A percentile compares a stretch with the other conserved stretches of the same genome.
These are phyloP conservation scores for Neofusicoccum sp. DNA, from an alignment of 2,329 filamentous ascomycete species.

Conservation along the genomic window DNA sequence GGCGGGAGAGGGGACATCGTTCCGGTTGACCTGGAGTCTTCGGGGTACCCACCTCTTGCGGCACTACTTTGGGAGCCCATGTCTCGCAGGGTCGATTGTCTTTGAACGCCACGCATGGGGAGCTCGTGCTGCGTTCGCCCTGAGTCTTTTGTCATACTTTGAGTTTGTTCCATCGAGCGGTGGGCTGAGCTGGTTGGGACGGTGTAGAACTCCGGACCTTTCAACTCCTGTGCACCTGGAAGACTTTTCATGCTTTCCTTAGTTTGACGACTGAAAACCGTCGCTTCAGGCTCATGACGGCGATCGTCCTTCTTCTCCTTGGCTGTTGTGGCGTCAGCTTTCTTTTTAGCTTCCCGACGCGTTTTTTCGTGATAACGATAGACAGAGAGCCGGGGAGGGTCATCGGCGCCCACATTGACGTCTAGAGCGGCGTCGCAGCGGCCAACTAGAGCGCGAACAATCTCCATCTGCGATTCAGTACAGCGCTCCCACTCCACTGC, in stretches of 20 bases:
- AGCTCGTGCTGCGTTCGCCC: not conserved
- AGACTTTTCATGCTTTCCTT: not conserved
- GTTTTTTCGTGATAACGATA: slow-evolving; percentile 7
- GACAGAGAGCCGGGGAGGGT: not conserved
- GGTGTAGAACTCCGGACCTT: not conserved
- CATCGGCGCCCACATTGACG: not conserved
- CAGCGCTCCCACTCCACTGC: not conserved
- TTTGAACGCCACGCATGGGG: not conserved
- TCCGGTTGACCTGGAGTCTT: not conserved
- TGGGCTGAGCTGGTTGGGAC: not conserved
- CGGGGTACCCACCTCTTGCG: not conserved
- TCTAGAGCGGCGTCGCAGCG: not conserved
- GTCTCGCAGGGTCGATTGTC: not conserved
- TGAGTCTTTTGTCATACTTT: not conserved
- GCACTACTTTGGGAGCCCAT: too few relatives aligned
- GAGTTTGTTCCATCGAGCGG: not conserved
- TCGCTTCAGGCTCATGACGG: too few relatives aligned
- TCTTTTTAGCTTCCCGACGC: not conserved
- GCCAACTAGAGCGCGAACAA: not conserved
- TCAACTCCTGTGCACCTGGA: not conserved
- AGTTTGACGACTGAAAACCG: not conserved
- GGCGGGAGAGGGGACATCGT: not conserved
- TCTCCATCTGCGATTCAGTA: not conserved
- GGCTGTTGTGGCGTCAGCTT: too few relatives aligned
- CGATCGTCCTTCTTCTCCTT: too few relatives aligned